Evolutionary conservation across 2,329 filamentous ascomycete genomes (phyloP), one percentile per base, ranked within the genome.

Genomic region (Aureobasidium zeae): DNA sequence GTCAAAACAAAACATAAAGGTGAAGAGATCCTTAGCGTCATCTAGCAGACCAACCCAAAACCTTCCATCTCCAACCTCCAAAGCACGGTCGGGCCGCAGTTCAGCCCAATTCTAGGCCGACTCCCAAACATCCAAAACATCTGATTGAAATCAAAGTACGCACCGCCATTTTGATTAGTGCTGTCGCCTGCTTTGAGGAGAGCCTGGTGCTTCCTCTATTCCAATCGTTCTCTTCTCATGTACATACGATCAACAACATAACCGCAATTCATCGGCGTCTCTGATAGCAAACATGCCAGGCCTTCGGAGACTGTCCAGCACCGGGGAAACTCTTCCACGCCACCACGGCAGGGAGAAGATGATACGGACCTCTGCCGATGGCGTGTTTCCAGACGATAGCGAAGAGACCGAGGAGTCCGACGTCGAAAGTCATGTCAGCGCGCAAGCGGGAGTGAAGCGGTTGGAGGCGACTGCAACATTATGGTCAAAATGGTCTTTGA

Each of bases 401-500:
- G n/a, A 25, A 11, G 43, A 45, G 1, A 32, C 33, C 21, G 43
- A n/a, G n/a, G n/a, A 45, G 10, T 45, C 43, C 32, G 43, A 45
- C 26, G 33, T 45, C 17, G 33, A 15, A 11, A 47, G 45, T 12
- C 36, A 41, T 38, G 52, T 51, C 3, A 57, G 58, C 24, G 57
- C 58, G 5, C 69, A 72, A 52, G 63, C 63, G 24, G 70, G 70
- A 47, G 69, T 73, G 26, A 65, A 65, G 55, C 64, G 63, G 17
- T 61, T 68, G 2, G 68, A 73, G 50, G 69, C 66, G 19, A 66
- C 72, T 38, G 66, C 67, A 20, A 60, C 63, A 34, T 66, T 63
- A 21, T 73, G 70, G 70, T 66, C 67, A n/a, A 66, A 58, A 47
- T 58, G 56, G 15, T 64, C 63, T 19, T 57, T 73, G 25, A 62